Conservation (phyloP, 345 rosid genomes). For the Draba incana region DNA sequence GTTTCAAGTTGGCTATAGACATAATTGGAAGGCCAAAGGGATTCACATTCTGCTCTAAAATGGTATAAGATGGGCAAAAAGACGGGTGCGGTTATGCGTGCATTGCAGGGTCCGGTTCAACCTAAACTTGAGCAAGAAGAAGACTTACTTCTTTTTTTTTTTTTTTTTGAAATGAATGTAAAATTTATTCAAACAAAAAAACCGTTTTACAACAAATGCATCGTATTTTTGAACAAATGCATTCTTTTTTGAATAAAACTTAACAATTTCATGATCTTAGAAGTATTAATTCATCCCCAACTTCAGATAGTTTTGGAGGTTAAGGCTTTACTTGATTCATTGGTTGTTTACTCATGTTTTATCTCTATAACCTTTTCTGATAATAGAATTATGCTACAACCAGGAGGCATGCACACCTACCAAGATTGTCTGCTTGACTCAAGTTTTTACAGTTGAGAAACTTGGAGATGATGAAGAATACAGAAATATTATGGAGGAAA, state of each 20-base stretch:
- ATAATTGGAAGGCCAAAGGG: constrained; percentile 84
- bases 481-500: constrained; percentile 90
- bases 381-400: constrained; percentile 87
- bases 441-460: constrained; percentile 78
- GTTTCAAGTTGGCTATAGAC: constrained; percentile 86
- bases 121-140: constrained; percentile 97
- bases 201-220: no score
- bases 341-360: not conserved
- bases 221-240: no score
- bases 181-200: no score
- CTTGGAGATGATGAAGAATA: constrained; percentile 83
- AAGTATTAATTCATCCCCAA: constrained; percentile 81
- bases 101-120: constrained; percentile 67
- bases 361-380: no score
- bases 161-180: no score
- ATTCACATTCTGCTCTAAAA: constrained; percentile 80
- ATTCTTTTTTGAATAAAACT: no score
- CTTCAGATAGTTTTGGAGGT: constrained; percentile 99
- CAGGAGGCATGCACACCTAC: constrained; percentile 68
- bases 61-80: constrained; percentile 90
- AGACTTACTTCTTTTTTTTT: no score
- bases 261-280: no score
- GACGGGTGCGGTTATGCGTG: constrained; percentile 81
- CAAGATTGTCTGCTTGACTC: constrained; percentile 84
- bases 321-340: constrained; percentile 24